A percentile compares a stretch with the other conserved stretches of the same genome.
phyloP scores from a whole-genome alignment of 495 filamentous ascomycete species.

The Cladorrhinum samala region DNA sequence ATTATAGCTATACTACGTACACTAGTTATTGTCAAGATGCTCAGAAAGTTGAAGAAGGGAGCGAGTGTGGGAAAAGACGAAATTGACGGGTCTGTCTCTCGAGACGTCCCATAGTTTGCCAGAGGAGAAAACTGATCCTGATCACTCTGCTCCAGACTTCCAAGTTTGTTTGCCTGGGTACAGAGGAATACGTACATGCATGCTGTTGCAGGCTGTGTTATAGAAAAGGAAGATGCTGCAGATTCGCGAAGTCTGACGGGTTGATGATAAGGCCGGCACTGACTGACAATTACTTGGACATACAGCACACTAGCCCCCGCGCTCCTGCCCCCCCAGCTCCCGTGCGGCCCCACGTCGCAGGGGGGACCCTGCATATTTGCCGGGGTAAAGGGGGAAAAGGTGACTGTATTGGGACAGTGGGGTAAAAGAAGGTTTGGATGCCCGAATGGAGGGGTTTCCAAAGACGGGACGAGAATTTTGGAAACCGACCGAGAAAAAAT shows the following conservation, averaged over 20 bases:
- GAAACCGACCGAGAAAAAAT: too few relatives aligned
- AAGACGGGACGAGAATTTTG: too few relatives aligned
- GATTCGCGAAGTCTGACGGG: conserved; percentile 13
- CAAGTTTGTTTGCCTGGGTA: too few relatives aligned
- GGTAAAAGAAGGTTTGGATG: background rate
- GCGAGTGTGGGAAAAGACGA: too few relatives aligned
- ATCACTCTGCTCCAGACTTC: too few relatives aligned
- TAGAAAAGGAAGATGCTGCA: conserved; percentile 2
- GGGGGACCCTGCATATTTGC: background rate
- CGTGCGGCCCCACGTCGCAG: background rate
- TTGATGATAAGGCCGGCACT: background rate
- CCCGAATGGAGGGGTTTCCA: background rate
- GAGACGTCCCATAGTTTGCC: too few relatives aligned
- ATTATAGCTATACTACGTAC: too few relatives aligned
- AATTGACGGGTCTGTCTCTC: too few relatives aligned
- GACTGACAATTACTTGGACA: background rate
- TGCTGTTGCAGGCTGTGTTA: background rate
- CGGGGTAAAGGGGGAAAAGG: background rate
- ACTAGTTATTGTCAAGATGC: too few relatives aligned
- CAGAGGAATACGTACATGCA: too few relatives aligned
- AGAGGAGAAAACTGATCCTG: too few relatives aligned
- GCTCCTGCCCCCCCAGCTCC: background rate
- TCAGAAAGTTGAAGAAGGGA: too few relatives aligned
- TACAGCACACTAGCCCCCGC: background rate
- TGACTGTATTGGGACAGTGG: background rate